phyloP scores from a whole-genome alignment of 176 grass and related monocot genomes.

The Oryza meyeriana region DNA sequence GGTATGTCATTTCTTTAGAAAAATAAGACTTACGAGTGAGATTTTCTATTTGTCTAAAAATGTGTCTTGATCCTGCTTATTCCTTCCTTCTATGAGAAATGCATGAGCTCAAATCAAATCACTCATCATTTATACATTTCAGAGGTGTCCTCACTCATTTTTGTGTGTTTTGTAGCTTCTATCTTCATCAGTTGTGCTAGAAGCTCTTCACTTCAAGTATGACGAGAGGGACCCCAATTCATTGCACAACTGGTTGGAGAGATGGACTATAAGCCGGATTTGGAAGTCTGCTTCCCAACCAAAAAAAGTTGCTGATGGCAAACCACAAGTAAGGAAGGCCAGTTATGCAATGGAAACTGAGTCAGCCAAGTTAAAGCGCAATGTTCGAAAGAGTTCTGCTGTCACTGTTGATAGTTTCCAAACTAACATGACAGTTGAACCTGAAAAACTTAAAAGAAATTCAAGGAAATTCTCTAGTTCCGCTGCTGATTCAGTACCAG shows the following conservation, averaged over 20 bases:
- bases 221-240: constrained; percentile 68
- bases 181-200: constrained; percentile 42
- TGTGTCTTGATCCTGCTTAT: not conserved
- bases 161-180: constrained; percentile 56
- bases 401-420: constrained; percentile 40
- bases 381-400: constrained; percentile 36
- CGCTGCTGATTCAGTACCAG: constrained; percentile 54
- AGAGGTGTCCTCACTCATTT: constrained; percentile 18
- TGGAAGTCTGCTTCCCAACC: constrained; percentile 58
- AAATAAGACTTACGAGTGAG: not conserved
- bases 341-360: constrained; percentile 79
- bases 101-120: not conserved
- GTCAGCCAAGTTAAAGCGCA: constrained; percentile 81
- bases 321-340: constrained; percentile 43
- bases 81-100: constrained; percentile 19
- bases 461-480: constrained; percentile 39
- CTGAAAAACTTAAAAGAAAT: constrained; percentile 65
- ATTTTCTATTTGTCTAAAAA: not conserved
- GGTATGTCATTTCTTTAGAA: constrained; percentile 36
- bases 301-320: constrained; percentile 60
- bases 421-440: constrained; percentile 38
- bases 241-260: constrained; percentile 69
- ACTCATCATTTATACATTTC: not conserved
- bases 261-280: constrained; percentile 65
- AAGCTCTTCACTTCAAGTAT: constrained; percentile 67